Percentiles rank a stretch among this genome's conserved stretches.
Evolutionary conservation across 139 green algal genomes (phyloP).

Genomic region (Chlamydomonas sp.): DNA sequence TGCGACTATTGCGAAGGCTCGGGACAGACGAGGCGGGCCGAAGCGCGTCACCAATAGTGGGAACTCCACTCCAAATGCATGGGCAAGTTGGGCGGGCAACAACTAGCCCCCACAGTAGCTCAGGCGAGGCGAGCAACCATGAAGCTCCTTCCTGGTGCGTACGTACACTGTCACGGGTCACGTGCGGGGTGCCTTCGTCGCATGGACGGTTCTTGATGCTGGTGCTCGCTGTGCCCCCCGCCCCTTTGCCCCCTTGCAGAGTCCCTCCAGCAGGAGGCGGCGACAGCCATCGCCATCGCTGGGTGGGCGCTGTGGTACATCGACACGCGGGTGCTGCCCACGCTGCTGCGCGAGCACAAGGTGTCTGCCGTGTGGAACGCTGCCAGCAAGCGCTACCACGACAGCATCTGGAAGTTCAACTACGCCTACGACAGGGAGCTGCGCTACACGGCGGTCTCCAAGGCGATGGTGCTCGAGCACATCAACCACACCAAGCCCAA

Average conservation of each 20-base stretch:
- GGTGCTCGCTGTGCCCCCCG: constrained; percentile 1
- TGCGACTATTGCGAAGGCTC: no score
- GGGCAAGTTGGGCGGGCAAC: no score
- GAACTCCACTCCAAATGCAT: no score
- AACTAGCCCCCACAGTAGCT: no score
- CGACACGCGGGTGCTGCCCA: constrained; percentile 48
- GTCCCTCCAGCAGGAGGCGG: constrained; percentile 41
- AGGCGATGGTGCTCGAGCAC: constrained; percentile 49
- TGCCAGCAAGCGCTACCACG: constrained; percentile 47
- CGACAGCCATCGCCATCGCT: constrained; percentile 29
- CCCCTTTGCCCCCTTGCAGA: constrained; percentile 8
- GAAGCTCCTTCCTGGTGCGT: constrained; percentile 16
- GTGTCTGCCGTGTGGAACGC: constrained; percentile 46
- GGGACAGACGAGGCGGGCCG: no score
- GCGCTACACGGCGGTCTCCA: constrained; percentile 47
- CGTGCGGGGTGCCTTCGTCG: background rate
- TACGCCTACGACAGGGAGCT: constrained; percentile 51
- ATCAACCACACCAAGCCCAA: constrained; percentile 50
- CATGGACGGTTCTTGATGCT: constrained; percentile 5
- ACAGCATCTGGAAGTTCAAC: constrained; percentile 57
- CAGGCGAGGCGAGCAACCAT: no score
- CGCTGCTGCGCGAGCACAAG: constrained; percentile 58
- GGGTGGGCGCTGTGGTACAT: constrained; percentile 39
- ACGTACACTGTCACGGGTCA: background rate
- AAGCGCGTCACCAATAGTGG: no score